Evolutionary conservation across 352 stramenopile genomes (phyloP).

Genomic region (Globisporangium iwayamae): DNA sequence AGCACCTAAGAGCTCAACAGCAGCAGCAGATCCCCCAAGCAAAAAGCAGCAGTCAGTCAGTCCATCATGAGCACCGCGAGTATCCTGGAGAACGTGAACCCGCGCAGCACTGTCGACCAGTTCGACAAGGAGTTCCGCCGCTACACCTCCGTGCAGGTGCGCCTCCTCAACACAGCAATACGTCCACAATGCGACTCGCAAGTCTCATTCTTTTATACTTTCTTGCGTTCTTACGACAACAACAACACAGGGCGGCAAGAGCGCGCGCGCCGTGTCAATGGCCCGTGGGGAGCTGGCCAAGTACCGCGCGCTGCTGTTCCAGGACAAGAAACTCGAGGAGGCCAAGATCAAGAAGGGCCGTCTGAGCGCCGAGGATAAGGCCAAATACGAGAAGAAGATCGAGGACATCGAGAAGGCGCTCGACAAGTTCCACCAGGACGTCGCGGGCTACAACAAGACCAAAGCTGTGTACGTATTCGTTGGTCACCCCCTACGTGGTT

Average conservation of each 20-base stretch:
- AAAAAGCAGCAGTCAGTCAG: neutral
- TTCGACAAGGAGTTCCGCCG: constrained; percentile 86
- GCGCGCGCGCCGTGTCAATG: constrained; percentile 68
- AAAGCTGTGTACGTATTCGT: constrained; percentile 58
- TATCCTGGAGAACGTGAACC: constrained; percentile 18
- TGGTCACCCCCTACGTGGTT: neutral
- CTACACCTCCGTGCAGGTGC: constrained; percentile 82
- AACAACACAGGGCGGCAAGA: constrained; percentile 45
- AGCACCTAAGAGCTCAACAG: neutral
- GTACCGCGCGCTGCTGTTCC: constrained; percentile 69
- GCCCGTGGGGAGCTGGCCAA: constrained; percentile 79
- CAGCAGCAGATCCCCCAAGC: neutral
- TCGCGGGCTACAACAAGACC: constrained; percentile 77
- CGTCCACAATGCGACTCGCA: too few relatives aligned
- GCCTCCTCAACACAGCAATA: neutral
- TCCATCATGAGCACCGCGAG: constrained; percentile 11
- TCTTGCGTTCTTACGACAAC: neutral
- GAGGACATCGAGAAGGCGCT: constrained; percentile 64
- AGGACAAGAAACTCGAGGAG: constrained; percentile 85
- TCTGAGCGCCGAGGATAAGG: constrained; percentile 47
- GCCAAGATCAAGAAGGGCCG: constrained; percentile 60
- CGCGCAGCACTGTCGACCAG: constrained; percentile 46
- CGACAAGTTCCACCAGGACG: constrained; percentile 70
- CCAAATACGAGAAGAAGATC: constrained; percentile 70
- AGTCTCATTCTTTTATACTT: neutral